Evolutionary conservation across 2,329 filamentous ascomycete species (phyloP).

Genomic region (Myriangium duriaei): DNA sequence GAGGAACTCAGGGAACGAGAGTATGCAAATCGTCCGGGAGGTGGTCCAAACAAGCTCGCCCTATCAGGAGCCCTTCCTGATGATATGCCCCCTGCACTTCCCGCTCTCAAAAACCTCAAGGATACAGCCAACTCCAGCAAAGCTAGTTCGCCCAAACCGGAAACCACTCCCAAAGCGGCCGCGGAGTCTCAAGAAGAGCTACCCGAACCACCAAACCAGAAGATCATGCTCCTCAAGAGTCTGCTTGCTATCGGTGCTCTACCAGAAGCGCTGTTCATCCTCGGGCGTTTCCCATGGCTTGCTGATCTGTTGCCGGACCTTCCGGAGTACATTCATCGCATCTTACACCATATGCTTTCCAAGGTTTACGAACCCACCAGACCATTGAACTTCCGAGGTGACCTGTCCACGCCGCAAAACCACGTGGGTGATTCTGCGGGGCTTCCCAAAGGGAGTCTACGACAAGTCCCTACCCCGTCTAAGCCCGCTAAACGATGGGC

Average conservation of each 20-base stretch:
- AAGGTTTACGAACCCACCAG: conserved; percentile 52
- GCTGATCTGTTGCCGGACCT: conserved; percentile 74
- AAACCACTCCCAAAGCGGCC: conserved; percentile 29
- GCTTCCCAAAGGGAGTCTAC: conserved; percentile 56
- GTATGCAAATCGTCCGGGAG: conserved; percentile 55
- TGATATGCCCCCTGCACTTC: conserved; percentile 48
- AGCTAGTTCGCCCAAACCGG: conserved; percentile 28
- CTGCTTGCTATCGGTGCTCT: conserved; percentile 83
- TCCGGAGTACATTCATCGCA: conserved; percentile 68
- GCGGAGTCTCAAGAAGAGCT: conserved; percentile 39
- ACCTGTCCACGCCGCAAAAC: conserved; percentile 35
- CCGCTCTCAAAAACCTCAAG: conserved; percentile 30
- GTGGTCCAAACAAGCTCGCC: conserved; percentile 67
- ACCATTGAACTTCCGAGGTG: conserved; percentile 31
- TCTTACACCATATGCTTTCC: conserved; percentile 68
- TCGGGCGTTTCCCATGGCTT: conserved; percentile 88
- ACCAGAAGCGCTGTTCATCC: conserved; percentile 82
- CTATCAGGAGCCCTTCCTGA: conserved; percentile 79
- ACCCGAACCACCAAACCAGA: conserved; percentile 74
- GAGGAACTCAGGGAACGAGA: conserved; percentile 72
- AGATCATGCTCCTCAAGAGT: conserved; percentile 70
- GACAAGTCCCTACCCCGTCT: conserved; percentile 44
- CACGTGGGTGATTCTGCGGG: conserved; percentile 52
- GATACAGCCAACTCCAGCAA: conserved; percentile 33
- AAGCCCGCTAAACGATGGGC: conserved; percentile 71